Conservation (phyloP, 768 basidiomycete species). For the Calocybe cyanea region DNA sequence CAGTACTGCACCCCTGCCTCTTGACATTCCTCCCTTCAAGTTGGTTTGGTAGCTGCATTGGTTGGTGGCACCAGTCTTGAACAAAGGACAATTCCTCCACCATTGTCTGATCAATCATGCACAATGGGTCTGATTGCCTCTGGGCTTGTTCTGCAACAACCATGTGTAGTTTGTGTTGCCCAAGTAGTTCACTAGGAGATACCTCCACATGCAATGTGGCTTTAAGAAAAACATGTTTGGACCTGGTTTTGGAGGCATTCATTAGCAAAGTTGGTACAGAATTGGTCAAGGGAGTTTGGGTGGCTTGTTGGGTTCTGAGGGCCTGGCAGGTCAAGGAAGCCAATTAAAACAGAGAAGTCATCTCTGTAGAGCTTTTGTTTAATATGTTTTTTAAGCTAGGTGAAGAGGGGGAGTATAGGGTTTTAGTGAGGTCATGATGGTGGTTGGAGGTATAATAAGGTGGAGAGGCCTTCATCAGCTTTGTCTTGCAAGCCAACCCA, state of each 20-base stretch:
- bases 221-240: conserved; percentile 76
- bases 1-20: conserved; percentile 82
- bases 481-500: conserved; percentile 86
- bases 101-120: conserved; percentile 88
- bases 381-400: conserved; percentile 95
- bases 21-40: conserved; percentile 90
- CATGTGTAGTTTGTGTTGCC: conserved; percentile 90
- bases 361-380: conserved; percentile 94
- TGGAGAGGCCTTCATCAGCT: conserved; percentile 91
- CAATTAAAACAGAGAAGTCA: conserved; percentile 89
- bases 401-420: conserved; percentile 88
- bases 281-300: conserved; percentile 92
- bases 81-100: conserved; percentile 89
- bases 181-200: conserved; percentile 76
- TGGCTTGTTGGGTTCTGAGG: conserved; percentile 86
- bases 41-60: conserved; percentile 89
- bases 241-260: conserved; percentile 86
- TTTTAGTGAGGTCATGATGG: conserved; percentile 90
- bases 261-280: conserved; percentile 95
- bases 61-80: conserved; percentile 77
- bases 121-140: conserved; percentile 89
- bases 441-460: conserved; percentile 88
- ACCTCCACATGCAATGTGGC: conserved; percentile 80
- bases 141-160: conserved; percentile 79
- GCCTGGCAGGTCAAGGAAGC: conserved; percentile 91